phyloP scores from a whole-genome alignment of 73 alveolate genomes.

The Symbiodinium natans region DNA sequence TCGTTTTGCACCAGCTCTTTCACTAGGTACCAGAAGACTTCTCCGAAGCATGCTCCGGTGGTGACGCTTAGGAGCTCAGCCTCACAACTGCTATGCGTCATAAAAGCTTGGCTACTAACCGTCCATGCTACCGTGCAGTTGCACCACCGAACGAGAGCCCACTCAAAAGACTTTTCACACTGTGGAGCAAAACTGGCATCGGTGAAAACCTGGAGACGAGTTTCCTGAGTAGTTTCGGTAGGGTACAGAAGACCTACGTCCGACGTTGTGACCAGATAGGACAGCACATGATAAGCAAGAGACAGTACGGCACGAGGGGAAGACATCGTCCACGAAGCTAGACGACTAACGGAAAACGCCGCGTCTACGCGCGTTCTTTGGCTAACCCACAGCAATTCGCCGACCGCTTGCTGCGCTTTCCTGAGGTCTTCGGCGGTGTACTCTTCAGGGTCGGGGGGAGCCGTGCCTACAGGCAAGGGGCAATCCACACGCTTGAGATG shows the following conservation, averaged over 20 bases:
- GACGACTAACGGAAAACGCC: neutral
- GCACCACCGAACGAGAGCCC: neutral
- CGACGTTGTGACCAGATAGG: neutral
- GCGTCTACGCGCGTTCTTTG: neutral
- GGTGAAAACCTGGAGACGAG: neutral
- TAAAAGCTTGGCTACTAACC: neutral
- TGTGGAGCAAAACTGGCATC: neutral
- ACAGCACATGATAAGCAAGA: neutral
- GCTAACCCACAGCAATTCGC: neutral
- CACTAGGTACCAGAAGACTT: neutral
- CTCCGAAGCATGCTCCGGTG: neutral
- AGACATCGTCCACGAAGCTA: neutral
- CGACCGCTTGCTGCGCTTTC: neutral
- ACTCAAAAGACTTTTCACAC: neutral
- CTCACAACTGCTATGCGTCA: neutral
- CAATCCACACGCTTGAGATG: neutral
- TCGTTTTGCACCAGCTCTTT: neutral
- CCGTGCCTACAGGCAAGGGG: neutral
- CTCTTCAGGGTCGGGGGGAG: neutral
- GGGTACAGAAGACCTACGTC: neutral
- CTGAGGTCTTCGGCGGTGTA: neutral
- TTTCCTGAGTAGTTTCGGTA: neutral
- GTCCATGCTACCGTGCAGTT: neutral
- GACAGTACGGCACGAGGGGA: neutral
- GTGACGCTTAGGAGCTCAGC: neutral